Conservation (phyloP, 2,329 filamentous ascomycete genomes). For the Beauveria pseudobassiana region DNA sequence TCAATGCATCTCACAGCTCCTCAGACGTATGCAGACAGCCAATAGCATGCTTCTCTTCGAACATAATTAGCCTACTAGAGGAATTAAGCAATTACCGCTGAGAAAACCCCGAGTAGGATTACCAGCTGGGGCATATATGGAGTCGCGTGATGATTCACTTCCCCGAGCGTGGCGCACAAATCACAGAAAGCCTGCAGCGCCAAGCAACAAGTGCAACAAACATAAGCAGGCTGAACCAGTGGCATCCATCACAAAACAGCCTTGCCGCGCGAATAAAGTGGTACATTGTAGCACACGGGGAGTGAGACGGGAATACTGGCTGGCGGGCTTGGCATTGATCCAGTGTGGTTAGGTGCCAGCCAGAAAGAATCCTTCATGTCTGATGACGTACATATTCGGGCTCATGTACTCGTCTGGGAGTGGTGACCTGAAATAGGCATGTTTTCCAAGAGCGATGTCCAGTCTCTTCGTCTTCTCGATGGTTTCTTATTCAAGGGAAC, state of each 20-base stretch:
- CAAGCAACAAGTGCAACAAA: neutral
- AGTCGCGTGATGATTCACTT: neutral
- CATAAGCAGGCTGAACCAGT: neutral
- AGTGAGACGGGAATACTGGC: neutral
- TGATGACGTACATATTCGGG: neutral
- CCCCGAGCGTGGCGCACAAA: neutral
- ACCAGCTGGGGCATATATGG: neutral
- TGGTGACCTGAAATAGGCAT: too few species aligned
- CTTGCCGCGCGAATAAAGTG: neutral
- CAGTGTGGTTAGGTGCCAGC: neutral
- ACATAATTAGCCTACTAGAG: too few species aligned
- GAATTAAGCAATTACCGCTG: too few species aligned
- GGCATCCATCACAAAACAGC: neutral
- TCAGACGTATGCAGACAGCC: too few species aligned
- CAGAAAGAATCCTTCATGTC: neutral
- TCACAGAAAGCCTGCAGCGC: neutral
- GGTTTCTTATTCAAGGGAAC: too few species aligned
- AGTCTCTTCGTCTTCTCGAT: too few species aligned
- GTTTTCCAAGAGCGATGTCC: too few species aligned
- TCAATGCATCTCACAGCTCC: too few species aligned
- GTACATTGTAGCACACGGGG: neutral
- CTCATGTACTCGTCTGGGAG: neutral
- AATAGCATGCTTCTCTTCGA: too few species aligned
- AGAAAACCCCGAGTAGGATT: too few species aligned
- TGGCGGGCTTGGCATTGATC: neutral